phyloP scores from a whole-genome alignment of 768 basidiomycete species.

The Ephemerocybe angulata region DNA sequence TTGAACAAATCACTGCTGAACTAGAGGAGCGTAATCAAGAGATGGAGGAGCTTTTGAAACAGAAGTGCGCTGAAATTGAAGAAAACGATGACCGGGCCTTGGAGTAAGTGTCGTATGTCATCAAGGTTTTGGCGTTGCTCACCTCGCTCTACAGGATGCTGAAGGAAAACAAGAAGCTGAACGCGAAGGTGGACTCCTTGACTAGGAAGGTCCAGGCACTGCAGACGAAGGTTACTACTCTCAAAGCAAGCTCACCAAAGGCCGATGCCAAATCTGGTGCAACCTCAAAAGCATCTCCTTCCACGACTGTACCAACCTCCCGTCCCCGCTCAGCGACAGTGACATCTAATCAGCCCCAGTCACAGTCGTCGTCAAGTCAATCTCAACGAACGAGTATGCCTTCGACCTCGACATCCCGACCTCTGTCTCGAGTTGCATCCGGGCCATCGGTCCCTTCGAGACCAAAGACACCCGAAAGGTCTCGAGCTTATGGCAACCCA shows the following conservation, averaged over 20 bases:
- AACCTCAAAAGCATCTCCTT: not conserved
- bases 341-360: conserved; percentile 17
- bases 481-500: no score
- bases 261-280: conserved; percentile 19
- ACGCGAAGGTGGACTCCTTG: conserved; percentile 63
- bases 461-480: conserved; percentile 53
- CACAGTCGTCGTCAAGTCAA: conserved; percentile 10
- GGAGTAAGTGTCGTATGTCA: conserved; percentile 48
- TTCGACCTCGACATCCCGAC: conserved; percentile 15
- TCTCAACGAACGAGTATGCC: conserved; percentile 13
- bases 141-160: conserved; percentile 47
- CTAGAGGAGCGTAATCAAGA: conserved; percentile 69
- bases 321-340: conserved; percentile 26
- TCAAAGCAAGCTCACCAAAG: conserved; percentile 29
- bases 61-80: conserved; percentile 75
- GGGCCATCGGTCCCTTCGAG: conserved; percentile 38
- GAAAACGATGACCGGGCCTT: conserved; percentile 80
- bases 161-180: conserved; percentile 78
- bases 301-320: conserved; percentile 8
- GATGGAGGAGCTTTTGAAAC: conserved; percentile 68
- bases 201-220: conserved; percentile 70
- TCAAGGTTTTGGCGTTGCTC: not conserved
- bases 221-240: conserved; percentile 60
- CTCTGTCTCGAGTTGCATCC: conserved; percentile 36
- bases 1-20: conserved; percentile 52